Evolutionary conservation across 306 rosid genomes (phyloP).

Genomic region (Casuarina cunninghamiana): DNA sequence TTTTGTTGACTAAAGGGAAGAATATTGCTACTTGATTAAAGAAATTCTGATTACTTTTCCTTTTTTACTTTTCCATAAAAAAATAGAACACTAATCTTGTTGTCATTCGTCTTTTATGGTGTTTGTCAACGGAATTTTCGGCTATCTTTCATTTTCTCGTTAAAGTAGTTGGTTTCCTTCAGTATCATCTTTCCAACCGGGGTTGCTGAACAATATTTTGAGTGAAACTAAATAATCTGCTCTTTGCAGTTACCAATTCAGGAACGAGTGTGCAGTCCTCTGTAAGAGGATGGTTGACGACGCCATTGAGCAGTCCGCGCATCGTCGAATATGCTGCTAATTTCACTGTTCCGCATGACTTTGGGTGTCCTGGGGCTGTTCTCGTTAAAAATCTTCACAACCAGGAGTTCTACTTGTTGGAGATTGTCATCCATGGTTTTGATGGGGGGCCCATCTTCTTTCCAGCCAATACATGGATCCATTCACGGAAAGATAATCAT

Average conservation of each 20-base stretch:
- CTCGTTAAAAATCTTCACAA: slow-evolving; percentile 70
- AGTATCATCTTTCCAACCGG: neutral
- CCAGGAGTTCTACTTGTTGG: slow-evolving; percentile 75
- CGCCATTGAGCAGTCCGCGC: slow-evolving; percentile 43
- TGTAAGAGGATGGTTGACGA: slow-evolving; percentile 82
- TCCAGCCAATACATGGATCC: slow-evolving; percentile 89
- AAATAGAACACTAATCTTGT: neutral
- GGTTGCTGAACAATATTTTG: neutral
- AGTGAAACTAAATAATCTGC: neutral
- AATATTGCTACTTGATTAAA: neutral
- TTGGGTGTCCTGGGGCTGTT: slow-evolving; percentile 80
- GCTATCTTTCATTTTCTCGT: neutral
- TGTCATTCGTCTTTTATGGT: neutral
- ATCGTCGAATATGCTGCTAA: slow-evolving; percentile 69
- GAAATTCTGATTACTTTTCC: neutral
- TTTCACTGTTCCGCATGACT: slow-evolving; percentile 58
- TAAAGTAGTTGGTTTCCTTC: neutral
- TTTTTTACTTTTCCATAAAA: neutral
- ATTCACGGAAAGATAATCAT: slow-evolving; percentile 64
- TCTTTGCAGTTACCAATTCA: slow-evolving; percentile 55
- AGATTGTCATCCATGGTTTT: slow-evolving; percentile 74
- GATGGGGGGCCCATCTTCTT: slow-evolving; percentile 73
- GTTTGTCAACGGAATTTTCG: neutral
- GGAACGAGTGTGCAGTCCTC: slow-evolving; percentile 55
- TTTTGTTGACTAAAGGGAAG: neutral